Percentiles rank a stretch among this genome's conserved stretches.
phyloP scores from a whole-genome alignment of 495 filamentous ascomycete genomes.

The Xylaria grammica region DNA sequence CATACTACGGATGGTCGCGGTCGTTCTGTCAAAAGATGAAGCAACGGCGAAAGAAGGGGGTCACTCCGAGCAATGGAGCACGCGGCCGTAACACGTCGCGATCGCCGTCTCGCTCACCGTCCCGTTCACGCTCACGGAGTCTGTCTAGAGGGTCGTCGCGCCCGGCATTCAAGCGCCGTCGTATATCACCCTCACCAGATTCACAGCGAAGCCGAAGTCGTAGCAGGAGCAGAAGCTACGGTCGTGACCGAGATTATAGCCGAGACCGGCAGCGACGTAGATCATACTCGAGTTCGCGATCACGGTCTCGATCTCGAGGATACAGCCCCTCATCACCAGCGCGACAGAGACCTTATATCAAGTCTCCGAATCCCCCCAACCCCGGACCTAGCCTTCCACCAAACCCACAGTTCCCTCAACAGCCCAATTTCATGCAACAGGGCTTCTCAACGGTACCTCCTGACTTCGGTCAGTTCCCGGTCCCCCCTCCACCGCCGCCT shows the following conservation, averaged over 20 bases:
- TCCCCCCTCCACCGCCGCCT: constrained; percentile 51
- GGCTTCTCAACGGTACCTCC: constrained; percentile 31
- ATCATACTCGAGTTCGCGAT: constrained; percentile 41
- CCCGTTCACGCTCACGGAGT: constrained; percentile 38
- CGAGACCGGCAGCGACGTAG: constrained; percentile 48
- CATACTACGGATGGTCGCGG: constrained; percentile 87
- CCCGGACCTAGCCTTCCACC: constrained; percentile 35
- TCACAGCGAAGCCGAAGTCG: constrained; percentile 26
- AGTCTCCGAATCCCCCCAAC: constrained; percentile 27
- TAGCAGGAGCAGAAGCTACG: constrained; percentile 40
- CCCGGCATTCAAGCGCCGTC: constrained; percentile 39
- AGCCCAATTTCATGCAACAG: constrained; percentile 35
- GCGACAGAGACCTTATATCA: constrained; percentile 33
- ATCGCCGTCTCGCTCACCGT: constrained; percentile 42
- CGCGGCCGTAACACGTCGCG: constrained; percentile 34
- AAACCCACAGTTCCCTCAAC: constrained; percentile 39
- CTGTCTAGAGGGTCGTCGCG: constrained; percentile 34
- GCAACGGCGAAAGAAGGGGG: constrained; percentile 52
- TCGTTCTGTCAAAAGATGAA: constrained; percentile 84
- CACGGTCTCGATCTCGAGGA: constrained; percentile 52
- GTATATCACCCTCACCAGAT: constrained; percentile 34
- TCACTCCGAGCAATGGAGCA: constrained; percentile 22
- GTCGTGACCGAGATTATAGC: constrained; percentile 53
- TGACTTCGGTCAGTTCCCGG: constrained; percentile 34
- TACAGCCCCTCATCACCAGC: constrained; percentile 31